A percentile compares a stretch with the other conserved stretches of the same genome.
Evolutionary conservation across 768 basidiomycete genomes (phyloP).

Genomic region (Phaeotremella fagi): DNA sequence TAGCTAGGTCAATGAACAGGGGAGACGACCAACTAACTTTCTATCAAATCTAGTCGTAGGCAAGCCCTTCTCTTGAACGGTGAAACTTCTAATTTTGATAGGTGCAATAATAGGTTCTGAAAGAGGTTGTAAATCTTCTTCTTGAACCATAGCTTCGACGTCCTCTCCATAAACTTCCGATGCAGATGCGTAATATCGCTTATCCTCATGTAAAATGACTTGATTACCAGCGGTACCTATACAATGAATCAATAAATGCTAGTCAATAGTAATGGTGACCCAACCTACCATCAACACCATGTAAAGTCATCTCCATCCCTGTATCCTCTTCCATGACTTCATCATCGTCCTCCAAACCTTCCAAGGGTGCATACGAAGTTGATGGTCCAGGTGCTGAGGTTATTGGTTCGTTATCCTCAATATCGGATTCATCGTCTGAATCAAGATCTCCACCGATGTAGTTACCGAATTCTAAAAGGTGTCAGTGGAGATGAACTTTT

Average conservation of each 20-base stretch:
- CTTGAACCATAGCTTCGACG: constrained; percentile 94
- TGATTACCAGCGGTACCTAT: constrained; percentile 43
- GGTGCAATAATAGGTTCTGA: constrained; percentile 93
- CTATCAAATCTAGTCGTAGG: constrained; percentile 97
- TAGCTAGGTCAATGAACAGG: not conserved
- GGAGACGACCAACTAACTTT: constrained; percentile 57
- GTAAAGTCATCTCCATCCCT: constrained; percentile 40
- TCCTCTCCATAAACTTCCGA: constrained; percentile 85
- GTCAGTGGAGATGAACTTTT: constrained; percentile 3
- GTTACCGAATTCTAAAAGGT: constrained; percentile 71
- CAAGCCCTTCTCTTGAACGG: constrained; percentile 89
- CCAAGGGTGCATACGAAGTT: constrained; percentile 58
- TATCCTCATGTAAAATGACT: constrained; percentile 84
- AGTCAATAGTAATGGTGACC: not conserved
- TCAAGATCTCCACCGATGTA: constrained; percentile 94
- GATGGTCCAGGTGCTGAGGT: constrained; percentile 46
- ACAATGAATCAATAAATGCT: not conserved
- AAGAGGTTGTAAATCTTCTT: constrained; percentile 94
- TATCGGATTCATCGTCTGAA: constrained; percentile 58
- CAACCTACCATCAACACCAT: constrained; percentile 41
- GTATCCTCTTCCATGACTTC: constrained; percentile 38
- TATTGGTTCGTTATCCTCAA: constrained; percentile 47
- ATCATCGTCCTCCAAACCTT: constrained; percentile 72
- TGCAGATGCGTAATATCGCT: constrained; percentile 94
- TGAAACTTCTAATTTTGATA: constrained; percentile 90